Percentiles rank a stretch among this genome's conserved stretches.
phyloP scores from a whole-genome alignment of 495 filamentous ascomycete species.

The Chaetomidium leptoderma region DNA sequence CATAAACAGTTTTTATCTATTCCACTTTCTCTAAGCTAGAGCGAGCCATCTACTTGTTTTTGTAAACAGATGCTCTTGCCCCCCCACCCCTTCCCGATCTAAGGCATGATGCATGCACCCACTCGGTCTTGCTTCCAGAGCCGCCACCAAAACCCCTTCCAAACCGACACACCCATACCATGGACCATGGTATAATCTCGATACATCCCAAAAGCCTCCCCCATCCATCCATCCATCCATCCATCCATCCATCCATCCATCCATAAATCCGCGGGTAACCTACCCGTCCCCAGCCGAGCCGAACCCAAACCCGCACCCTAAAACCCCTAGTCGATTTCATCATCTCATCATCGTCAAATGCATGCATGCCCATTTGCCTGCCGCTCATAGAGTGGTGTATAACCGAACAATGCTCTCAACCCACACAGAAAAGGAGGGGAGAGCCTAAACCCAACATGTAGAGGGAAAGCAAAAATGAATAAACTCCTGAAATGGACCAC shows the following conservation, averaged over 20 bases:
- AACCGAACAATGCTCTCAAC: conserved; percentile 3
- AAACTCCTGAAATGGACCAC: not conserved
- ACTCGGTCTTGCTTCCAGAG: not conserved
- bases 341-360: not conserved
- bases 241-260: too few species aligned
- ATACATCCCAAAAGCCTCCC: not conserved
- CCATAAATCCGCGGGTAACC: not conserved
- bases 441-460: not conserved
- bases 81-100: not conserved
- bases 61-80: too few species aligned
- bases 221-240: too few species aligned
- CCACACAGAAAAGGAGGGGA: conserved; percentile 1
- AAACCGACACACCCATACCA: not conserved
- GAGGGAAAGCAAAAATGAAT: not conserved
- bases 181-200: not conserved
- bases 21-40: too few species aligned
- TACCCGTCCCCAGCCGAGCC: not conserved
- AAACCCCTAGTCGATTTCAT: not conserved
- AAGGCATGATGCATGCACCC: not conserved
- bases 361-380: not conserved
- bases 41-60: too few species aligned
- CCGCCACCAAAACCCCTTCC: not conserved
- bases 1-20: too few species aligned
- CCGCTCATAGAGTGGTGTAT: conserved; percentile 4
- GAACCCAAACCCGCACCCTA: not conserved